phyloP scores from a whole-genome alignment of 305 asterid genomes.

The Stenogyne calaminthoides region DNA sequence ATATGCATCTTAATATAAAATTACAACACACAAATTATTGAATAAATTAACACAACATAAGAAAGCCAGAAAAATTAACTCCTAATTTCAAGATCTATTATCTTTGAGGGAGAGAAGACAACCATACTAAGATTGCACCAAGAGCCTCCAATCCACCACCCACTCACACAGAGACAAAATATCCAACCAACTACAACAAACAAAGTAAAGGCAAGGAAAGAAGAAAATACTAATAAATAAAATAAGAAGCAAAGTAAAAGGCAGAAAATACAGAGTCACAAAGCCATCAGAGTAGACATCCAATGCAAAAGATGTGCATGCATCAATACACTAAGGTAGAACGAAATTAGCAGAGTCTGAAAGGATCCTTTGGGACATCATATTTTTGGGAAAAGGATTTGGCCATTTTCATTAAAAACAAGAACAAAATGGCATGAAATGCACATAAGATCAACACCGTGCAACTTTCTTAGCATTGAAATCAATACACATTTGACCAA shows the following conservation, averaged over 20 bases:
- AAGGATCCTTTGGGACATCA: not conserved
- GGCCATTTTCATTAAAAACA: not conserved
- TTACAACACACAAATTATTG: not conserved
- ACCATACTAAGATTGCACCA: not conserved
- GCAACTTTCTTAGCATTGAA: constrained; percentile 10
- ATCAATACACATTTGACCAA: constrained; percentile 16
- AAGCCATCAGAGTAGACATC: not conserved
- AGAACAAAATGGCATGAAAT: not conserved
- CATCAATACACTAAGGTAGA: not conserved
- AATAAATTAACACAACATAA: not conserved
- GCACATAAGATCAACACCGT: constrained; percentile 15
- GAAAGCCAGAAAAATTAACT: not conserved
- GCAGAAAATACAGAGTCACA: not conserved
- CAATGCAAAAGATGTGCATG: not conserved
- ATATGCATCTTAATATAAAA: constrained; percentile 5
- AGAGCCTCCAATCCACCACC: not conserved
- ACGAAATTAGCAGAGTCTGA: not conserved
- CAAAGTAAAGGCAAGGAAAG: not conserved
- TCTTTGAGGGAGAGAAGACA: not conserved
- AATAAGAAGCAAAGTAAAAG: not conserved
- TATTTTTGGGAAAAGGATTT: not conserved
- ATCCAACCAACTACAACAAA: not conserved
- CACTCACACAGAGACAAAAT: not conserved
- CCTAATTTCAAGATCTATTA: not conserved
- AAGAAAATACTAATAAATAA: not conserved